phyloP scores from a whole-genome alignment of 1,284 basidiomycete genomes.

The Trichosporon inkin region DNA sequence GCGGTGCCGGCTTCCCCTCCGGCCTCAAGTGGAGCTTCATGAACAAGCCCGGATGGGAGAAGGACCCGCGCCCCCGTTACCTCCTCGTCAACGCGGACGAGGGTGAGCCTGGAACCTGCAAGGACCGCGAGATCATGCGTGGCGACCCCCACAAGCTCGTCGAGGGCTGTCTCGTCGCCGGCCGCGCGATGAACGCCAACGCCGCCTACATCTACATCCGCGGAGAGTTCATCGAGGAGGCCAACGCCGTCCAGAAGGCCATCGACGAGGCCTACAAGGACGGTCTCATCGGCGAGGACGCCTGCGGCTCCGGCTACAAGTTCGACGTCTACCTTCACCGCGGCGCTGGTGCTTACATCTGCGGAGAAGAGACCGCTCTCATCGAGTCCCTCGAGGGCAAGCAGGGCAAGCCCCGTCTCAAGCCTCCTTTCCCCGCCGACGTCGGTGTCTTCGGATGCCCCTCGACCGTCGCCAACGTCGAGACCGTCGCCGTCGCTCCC shows the following conservation, averaged over 20 bases:
- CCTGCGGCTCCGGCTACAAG: slow-evolving; percentile 84
- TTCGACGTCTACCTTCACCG: slow-evolving; percentile 98
- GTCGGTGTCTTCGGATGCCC: slow-evolving; percentile 96
- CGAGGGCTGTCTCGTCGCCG: slow-evolving; percentile 95
- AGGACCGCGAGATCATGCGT: slow-evolving; percentile 95
- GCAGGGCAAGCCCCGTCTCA: slow-evolving; percentile 95
- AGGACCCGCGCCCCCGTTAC: slow-evolving; percentile 86
- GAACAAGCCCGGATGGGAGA: slow-evolving; percentile 97
- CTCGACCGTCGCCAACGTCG: slow-evolving; percentile 95
- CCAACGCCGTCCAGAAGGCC: slow-evolving; percentile 85
- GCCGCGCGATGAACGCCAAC: slow-evolving; percentile 96
- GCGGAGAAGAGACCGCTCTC: slow-evolving; percentile 96
- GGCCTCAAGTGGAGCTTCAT: slow-evolving; percentile 95
- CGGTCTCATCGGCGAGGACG: slow-evolving; percentile 87
- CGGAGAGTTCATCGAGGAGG: slow-evolving; percentile 96
- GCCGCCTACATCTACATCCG: slow-evolving; percentile 96
- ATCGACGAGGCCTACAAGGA: slow-evolving; percentile 92
- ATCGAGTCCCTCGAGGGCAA: slow-evolving; percentile 96
- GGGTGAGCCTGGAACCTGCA: slow-evolving; percentile 98
- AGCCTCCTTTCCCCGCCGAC: slow-evolving; percentile 99
- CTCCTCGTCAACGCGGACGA: slow-evolving; percentile 98
- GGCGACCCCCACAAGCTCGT: slow-evolving; percentile 98
- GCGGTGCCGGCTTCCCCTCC: slow-evolving; percentile 95
- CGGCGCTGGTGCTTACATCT: slow-evolving; percentile 96
- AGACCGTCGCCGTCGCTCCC: slow-evolving; percentile 95